These are phyloP conservation scores for Sabuloglossum arenarium DNA, from an alignment of 495 filamentous ascomycete genomes.

Conservation along the genomic window DNA sequence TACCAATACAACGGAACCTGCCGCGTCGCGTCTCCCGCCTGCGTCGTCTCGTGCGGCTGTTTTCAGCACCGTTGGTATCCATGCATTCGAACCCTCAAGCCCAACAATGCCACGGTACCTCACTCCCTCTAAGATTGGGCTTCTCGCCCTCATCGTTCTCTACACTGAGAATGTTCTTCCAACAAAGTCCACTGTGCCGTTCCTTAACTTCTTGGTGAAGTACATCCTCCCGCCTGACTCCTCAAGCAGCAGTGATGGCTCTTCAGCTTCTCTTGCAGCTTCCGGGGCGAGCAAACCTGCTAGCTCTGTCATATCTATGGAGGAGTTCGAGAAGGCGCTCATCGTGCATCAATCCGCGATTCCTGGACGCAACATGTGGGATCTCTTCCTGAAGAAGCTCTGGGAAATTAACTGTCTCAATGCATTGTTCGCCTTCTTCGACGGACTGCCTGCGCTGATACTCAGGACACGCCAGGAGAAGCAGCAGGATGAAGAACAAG, in stretches of 20 bases:
- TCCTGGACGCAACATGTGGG: constrained; percentile 66
- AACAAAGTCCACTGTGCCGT: constrained; percentile 52
- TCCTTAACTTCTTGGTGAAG: constrained; percentile 67
- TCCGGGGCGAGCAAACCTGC: constrained; percentile 17
- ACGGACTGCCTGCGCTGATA: constrained; percentile 31
- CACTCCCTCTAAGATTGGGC: constrained; percentile 64
- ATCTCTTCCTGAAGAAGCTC: constrained; percentile 60
- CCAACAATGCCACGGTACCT: constrained; percentile 61
- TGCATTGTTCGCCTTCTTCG: constrained; percentile 47
- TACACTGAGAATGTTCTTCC: constrained; percentile 59
- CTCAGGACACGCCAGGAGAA: constrained; percentile 38
- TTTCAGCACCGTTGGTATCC: too few relatives aligned
- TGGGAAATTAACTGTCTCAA: constrained; percentile 73
- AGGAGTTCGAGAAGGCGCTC: constrained; percentile 45
- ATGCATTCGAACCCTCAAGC: too few relatives aligned
- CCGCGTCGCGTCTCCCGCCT: too few relatives aligned
- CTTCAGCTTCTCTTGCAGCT: constrained; percentile 1
- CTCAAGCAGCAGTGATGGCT: constrained; percentile 13
- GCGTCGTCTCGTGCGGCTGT: too few relatives aligned
- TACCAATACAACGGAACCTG: too few relatives aligned
- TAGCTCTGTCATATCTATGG: constrained; percentile 35
- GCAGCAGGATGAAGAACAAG: constrained; percentile 28
- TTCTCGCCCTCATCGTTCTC: constrained; percentile 59
- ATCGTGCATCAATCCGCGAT: constrained; percentile 38
- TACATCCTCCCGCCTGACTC: constrained; percentile 35